These are phyloP conservation scores for Salicornia ramosissima DNA, from an alignment of 148 eudicot species.

Conservation along the genomic window DNA sequence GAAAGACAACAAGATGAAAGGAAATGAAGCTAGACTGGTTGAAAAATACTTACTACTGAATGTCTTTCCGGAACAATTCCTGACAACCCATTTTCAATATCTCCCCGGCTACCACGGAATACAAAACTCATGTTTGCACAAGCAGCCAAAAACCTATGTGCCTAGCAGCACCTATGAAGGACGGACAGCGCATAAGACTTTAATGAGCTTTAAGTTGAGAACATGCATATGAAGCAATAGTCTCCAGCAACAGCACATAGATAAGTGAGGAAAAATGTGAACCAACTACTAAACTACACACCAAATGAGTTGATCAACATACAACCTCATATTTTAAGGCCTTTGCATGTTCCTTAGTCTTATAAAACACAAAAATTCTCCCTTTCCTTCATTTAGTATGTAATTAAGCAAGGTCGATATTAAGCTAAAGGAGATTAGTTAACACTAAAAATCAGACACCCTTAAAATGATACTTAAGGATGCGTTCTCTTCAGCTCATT, in stretches of 20 bases:
- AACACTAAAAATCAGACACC: too few species aligned
- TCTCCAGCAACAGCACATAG: not conserved
- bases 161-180: not conserved
- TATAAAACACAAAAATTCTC: too few species aligned
- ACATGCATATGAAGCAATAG: not conserved
- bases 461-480: too few species aligned
- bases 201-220: conserved; percentile 5
- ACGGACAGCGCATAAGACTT: not conserved
- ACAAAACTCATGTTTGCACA: conserved; percentile 23
- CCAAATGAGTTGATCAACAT: not conserved
- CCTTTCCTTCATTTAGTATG: too few species aligned
- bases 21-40: not conserved
- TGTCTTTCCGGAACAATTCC: conserved; percentile 19
- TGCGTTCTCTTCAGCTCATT: too few species aligned
- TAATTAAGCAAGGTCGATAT: too few species aligned
- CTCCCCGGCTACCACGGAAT: conserved; percentile 26
- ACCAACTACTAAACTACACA: not conserved
- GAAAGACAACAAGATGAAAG: not conserved
- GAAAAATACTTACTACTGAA: conserved; percentile 18
- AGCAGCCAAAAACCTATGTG: not conserved
- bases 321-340: not conserved
- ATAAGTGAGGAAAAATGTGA: conserved; percentile 1
- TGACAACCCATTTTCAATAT: conserved; percentile 23
- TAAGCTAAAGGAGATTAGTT: too few species aligned
- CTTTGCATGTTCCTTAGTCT: not conserved